Percentiles rank a stretch among this genome's conserved stretches.
phyloP scores from a whole-genome alignment of 345 rosid species.

The Sonneratia caseolaris region DNA sequence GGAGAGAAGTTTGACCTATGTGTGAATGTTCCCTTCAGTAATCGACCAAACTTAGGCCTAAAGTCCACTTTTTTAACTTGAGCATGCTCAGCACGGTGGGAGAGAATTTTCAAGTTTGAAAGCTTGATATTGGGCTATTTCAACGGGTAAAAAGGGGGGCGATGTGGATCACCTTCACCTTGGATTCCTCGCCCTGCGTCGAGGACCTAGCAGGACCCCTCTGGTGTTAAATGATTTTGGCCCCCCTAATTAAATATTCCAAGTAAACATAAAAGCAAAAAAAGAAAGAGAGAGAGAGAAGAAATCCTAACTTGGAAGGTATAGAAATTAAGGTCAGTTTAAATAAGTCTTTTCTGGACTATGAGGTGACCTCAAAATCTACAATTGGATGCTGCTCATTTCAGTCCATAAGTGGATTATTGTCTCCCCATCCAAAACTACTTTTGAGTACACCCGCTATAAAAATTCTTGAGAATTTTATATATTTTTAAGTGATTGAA shows the following conservation, averaged over 20 bases:
- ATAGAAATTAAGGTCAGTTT: no score
- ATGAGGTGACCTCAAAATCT: no score
- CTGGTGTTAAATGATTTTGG: constrained; percentile 4
- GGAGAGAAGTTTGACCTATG: background rate
- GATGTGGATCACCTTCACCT: background rate
- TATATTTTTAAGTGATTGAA: no score
- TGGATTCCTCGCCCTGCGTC: constrained; percentile 7
- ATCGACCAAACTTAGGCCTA: background rate
- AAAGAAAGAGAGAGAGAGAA: no score
- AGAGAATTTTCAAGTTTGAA: constrained; percentile 5
- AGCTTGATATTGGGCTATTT: background rate
- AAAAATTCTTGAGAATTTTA: no score
- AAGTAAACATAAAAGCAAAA: no score
- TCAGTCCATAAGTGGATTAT: no score
- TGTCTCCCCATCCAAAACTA: no score
- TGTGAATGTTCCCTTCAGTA: background rate
- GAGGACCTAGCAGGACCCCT: background rate
- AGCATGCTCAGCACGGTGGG: background rate
- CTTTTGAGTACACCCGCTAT: no score
- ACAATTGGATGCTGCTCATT: no score
- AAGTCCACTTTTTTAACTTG: background rate
- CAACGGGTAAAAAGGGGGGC: background rate
- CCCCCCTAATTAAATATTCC: background rate
- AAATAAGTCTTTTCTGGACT: no score
- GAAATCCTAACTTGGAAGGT: no score